Percentiles rank a stretch among this genome's conserved stretches.
phyloP scores from a whole-genome alignment of 78 protist species.

The Dictyostelium citrinum region DNA sequence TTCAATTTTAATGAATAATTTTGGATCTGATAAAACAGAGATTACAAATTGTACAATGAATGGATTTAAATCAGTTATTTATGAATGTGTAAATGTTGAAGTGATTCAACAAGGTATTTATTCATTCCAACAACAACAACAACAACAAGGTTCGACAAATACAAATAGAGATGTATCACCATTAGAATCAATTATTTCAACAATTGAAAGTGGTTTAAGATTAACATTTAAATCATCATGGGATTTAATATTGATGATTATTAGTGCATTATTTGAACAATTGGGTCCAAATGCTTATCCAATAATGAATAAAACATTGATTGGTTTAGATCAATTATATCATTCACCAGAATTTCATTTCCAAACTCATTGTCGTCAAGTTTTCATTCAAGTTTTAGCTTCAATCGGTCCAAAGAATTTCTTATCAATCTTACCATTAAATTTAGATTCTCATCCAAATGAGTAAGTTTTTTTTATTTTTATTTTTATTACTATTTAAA shows the following conservation, averaged over 20 bases:
- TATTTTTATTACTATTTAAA: no score
- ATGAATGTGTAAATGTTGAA: constrained; percentile 49
- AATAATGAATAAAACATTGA: not conserved
- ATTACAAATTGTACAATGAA: constrained; percentile 47
- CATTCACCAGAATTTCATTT: constrained; percentile 7
- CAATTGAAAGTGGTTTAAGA: constrained; percentile 3
- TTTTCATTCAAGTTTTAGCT: not conserved
- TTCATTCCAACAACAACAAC: not conserved
- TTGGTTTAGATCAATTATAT: constrained; percentile 3
- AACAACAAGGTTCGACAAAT: not conserved
- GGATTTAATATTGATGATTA: not conserved
- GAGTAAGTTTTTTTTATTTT: not conserved
- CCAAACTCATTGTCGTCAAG: constrained; percentile 6
- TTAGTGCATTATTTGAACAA: constrained; percentile 29
- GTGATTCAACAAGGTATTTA: constrained; percentile 16
- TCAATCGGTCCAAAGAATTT: constrained; percentile 60
- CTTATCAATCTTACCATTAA: constrained; percentile 33
- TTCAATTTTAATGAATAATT: constrained; percentile 35
- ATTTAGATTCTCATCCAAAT: constrained; percentile 34
- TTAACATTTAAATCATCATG: constrained; percentile 40
- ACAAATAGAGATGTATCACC: not conserved
- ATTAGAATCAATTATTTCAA: not conserved
- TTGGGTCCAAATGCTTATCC: constrained; percentile 28
- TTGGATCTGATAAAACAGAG: constrained; percentile 45
- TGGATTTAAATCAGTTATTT: constrained; percentile 39